These are phyloP conservation scores for Basipetospora sp. DNA, from an alignment of 2,329 filamentous ascomycete species.

Conservation along the genomic window DNA sequence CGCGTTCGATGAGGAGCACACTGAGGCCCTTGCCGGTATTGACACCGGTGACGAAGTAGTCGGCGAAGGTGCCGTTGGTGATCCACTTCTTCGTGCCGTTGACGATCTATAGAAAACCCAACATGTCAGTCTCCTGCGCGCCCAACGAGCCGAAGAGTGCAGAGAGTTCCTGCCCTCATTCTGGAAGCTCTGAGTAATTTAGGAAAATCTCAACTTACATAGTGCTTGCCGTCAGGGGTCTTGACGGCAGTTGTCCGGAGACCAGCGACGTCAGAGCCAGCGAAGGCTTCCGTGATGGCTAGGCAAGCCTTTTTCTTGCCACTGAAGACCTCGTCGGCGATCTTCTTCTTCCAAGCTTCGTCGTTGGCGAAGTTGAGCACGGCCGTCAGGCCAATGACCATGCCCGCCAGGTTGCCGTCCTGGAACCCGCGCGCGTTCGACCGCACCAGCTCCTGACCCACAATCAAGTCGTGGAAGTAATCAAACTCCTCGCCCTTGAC, in stretches of 20 bases:
- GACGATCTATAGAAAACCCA: slow-evolving; percentile 37
- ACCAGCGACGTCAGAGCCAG: slow-evolving; percentile 60
- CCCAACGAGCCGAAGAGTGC: no score
- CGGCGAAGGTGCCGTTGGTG: slow-evolving; percentile 63
- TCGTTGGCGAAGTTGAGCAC: slow-evolving; percentile 66
- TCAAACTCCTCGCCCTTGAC: slow-evolving; percentile 70
- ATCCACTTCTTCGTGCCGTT: slow-evolving; percentile 78
- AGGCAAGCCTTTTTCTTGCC: slow-evolving; percentile 81
- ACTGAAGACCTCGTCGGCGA: slow-evolving; percentile 58
- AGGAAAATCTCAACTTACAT: slow-evolving; percentile 26
- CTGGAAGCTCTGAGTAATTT: slow-evolving; percentile 6
- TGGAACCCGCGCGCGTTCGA: slow-evolving; percentile 65
- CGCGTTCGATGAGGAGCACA: slow-evolving; percentile 60
- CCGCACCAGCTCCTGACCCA: slow-evolving; percentile 57
- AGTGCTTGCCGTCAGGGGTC: slow-evolving; percentile 60
- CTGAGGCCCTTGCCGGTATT: slow-evolving; percentile 66
- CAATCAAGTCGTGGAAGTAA: slow-evolving; percentile 71
- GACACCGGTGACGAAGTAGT: slow-evolving; percentile 74
- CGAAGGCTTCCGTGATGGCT: slow-evolving; percentile 79
- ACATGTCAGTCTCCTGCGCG: no score
- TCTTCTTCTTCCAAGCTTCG: slow-evolving; percentile 46
- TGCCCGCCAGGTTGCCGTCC: slow-evolving; percentile 75
- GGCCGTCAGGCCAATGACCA: slow-evolving; percentile 69
- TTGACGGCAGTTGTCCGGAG: slow-evolving; percentile 65
- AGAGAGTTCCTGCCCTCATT: no score